Evolutionary conservation across 1,139 yeast genomes (phyloP).

Genomic region (Debaryomyces sp.): DNA sequence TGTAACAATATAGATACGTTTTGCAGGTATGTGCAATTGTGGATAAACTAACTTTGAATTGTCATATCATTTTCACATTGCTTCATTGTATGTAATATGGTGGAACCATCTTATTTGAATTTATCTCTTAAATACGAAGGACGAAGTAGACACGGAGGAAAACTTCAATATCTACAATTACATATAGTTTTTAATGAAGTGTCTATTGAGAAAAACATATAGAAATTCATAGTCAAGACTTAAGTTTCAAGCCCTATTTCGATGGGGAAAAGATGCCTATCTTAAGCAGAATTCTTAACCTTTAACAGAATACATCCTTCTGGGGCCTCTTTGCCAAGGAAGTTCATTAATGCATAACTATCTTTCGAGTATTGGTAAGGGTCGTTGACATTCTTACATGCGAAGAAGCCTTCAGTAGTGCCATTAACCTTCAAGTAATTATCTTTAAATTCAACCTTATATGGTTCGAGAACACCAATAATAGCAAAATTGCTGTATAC

Average conservation of each 20-base stretch:
- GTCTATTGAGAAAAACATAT: not conserved
- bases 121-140: not conserved
- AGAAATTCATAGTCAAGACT: not conserved
- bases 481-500: constrained; percentile 5
- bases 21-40: too few relatives aligned
- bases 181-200: not conserved
- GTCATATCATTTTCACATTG: too few relatives aligned
- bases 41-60: too few relatives aligned
- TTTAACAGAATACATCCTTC: constrained; percentile 23
- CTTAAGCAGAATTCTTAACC: constrained; percentile 1
- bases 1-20: too few relatives aligned
- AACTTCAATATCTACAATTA: too few relatives aligned
- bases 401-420: constrained; percentile 35
- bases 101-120: too few relatives aligned
- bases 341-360: constrained; percentile 26
- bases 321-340: constrained; percentile 13
- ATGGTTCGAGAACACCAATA: constrained; percentile 15
- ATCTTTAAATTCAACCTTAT: constrained; percentile 18
- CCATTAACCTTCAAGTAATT: constrained; percentile 34
- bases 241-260: not conserved
- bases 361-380: constrained; percentile 42
- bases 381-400: constrained; percentile 45
- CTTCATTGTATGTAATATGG: too few relatives aligned
- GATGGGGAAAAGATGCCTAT: not conserved
- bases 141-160: too few relatives aligned